Evolutionary conservation across 2,329 filamentous ascomycete species (phyloP).

Genomic region (Colletotrichum trifolii): DNA sequence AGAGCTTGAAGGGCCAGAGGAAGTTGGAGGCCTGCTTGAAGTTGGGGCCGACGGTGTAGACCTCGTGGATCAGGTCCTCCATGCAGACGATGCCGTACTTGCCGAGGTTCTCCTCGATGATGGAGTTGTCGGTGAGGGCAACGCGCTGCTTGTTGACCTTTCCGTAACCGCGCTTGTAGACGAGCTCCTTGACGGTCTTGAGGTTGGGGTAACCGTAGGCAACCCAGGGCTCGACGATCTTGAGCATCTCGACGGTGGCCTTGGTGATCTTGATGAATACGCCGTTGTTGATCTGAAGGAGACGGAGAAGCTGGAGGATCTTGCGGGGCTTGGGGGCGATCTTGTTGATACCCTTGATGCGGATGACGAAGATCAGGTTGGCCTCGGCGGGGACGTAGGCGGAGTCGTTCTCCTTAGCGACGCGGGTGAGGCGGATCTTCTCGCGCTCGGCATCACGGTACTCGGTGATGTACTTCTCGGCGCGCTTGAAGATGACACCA

Average conservation of each 20-base stretch:
- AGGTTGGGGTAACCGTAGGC: constrained; percentile 99
- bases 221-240: constrained; percentile 98
- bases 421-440: constrained; percentile 92
- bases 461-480: constrained; percentile 99
- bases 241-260: constrained; percentile 96
- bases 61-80: constrained; percentile 99
- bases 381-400: constrained; percentile 95
- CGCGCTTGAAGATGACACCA: constrained; percentile 98
- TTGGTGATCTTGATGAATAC: constrained; percentile 98
- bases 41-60: constrained; percentile 98
- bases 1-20: constrained; percentile 99
- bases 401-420: constrained; percentile 90
- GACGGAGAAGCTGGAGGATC: constrained; percentile 98
- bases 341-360: constrained; percentile 99
- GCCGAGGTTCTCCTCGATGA: constrained; percentile 96
- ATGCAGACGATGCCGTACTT: constrained; percentile 99
- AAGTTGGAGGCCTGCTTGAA: constrained; percentile 99
- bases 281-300: constrained; percentile 99
- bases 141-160: constrained; percentile 99
- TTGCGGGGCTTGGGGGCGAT: constrained; percentile 99
- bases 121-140: constrained; percentile 95
- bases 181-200: constrained; percentile 97
- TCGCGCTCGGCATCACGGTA: constrained; percentile 98
- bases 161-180: constrained; percentile 99
- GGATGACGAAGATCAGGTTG: constrained; percentile 97